phyloP scores from a whole-genome alignment of 495 filamentous ascomycete genomes.

The Halenospora varia region DNA sequence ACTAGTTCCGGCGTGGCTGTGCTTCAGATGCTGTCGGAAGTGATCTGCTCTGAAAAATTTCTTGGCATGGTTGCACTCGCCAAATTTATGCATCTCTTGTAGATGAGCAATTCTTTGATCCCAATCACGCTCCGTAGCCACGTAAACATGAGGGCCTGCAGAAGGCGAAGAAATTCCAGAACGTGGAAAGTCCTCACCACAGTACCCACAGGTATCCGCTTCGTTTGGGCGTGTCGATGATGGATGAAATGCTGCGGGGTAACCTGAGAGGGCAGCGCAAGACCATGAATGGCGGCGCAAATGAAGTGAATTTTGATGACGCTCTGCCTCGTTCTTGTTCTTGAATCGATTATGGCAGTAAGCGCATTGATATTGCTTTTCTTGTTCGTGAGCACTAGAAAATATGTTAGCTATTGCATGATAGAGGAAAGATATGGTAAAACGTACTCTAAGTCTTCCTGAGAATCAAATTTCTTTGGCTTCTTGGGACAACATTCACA shows the following conservation, averaged over 20 bases:
- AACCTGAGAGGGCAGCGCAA: slow-evolving; percentile 77
- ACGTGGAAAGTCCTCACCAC: slow-evolving; percentile 86
- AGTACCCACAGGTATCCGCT: slow-evolving; percentile 89
- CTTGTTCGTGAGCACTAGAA: slow-evolving; percentile 67
- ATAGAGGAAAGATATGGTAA: neutral
- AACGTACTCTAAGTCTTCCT: slow-evolving; percentile 77
- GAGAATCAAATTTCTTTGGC: slow-evolving; percentile 91
- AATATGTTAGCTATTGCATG: slow-evolving; percentile 5
- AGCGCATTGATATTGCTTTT: slow-evolving; percentile 92
- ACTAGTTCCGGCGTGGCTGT: slow-evolving; percentile 93
- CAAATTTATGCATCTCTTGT: slow-evolving; percentile 88
- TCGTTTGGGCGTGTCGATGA: slow-evolving; percentile 56
- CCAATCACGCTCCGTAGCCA: slow-evolving; percentile 65
- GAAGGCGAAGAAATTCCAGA: slow-evolving; percentile 28
- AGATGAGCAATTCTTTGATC: slow-evolving; percentile 79
- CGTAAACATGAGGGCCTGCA: slow-evolving; percentile 21
- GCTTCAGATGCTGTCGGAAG: slow-evolving; percentile 97
- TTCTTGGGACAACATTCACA: slow-evolving; percentile 99
- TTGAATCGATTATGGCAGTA: slow-evolving; percentile 97
- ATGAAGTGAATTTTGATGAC: slow-evolving; percentile 96
- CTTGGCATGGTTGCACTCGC: slow-evolving; percentile 97
- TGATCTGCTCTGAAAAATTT: slow-evolving; percentile 98
- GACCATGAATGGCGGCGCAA: slow-evolving; percentile 97
- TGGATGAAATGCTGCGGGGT: slow-evolving; percentile 80
- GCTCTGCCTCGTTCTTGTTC: slow-evolving; percentile 98